Percentiles rank a stretch among this genome's conserved stretches.
Conservation (phyloP, 352 stramenopile species). For the Globisporangium radiosum region DNA sequence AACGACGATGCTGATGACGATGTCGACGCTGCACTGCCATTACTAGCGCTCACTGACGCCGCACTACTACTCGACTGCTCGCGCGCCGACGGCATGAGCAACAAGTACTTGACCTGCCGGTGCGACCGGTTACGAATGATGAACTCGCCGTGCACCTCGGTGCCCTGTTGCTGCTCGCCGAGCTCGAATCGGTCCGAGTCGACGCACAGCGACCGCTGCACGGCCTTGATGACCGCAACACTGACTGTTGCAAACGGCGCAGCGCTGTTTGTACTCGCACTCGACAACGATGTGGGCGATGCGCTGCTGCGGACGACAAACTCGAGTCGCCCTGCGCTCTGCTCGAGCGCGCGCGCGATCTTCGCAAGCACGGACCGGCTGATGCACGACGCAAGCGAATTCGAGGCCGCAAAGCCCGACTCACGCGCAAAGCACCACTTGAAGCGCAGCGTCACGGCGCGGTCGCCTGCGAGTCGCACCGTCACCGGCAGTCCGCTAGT, state of each 20-base stretch:
- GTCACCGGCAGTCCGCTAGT: conserved; percentile 28
- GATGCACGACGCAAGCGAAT: conserved; percentile 59
- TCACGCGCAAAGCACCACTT: conserved; percentile 63
- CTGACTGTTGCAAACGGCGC: conserved; percentile 27
- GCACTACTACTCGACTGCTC: conserved; percentile 18
- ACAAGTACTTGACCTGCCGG: conserved; percentile 63
- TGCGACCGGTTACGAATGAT: conserved; percentile 64
- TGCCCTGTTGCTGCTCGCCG: conserved; percentile 68
- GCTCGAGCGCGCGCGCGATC: conserved; percentile 46
- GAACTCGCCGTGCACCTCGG: conserved; percentile 48
- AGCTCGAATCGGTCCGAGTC: conserved; percentile 68
- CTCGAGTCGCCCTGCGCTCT: conserved; percentile 52
- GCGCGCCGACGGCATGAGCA: conserved; percentile 41
- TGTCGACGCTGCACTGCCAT: conserved; percentile 10
- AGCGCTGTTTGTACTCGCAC: conserved; percentile 3
- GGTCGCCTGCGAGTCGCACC: conserved; percentile 29
- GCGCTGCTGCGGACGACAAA: conserved; percentile 22
- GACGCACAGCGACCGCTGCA: conserved; percentile 59
- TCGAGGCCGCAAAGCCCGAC: conserved; percentile 58
- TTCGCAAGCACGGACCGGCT: conserved; percentile 54
- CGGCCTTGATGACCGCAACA: conserved; percentile 60
- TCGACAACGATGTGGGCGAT: conserved; percentile 4
- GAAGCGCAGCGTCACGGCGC: conserved; percentile 32
- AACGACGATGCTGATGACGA: not conserved
- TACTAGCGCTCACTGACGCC: conserved; percentile 6